Base-by-base conservation (phyloP, 176 grass and related monocot genomes). In the Zizania latifolia region DNA sequence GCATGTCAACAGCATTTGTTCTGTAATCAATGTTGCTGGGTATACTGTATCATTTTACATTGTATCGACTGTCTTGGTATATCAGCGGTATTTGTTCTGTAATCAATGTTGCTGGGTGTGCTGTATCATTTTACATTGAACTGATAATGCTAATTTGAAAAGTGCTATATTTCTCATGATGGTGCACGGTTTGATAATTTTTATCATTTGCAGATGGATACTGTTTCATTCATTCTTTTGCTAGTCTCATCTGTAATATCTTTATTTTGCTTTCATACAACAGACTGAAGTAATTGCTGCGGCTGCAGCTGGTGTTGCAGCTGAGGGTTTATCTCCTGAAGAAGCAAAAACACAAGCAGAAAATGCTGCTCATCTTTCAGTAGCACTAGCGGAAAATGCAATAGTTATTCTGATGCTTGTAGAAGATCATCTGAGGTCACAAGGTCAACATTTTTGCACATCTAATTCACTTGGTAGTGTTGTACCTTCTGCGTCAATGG, bases 241-340 rank as follows among this genome's bases (percentile, higher is more conserved):
- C 64, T 45, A 56, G 3, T 74, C 11, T 68, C 35, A 54, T 84
- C 19, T 67, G 10, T 68, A 74, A 79, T 61, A 53, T 30, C 9
- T 80, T 78, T 30, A 24, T 74, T 72, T 74, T 78, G 24, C 75
- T 67, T 78, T 71, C 51, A 64, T 72, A 30, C 58, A 70, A 30
- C 91, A 98, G 95, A 98, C 91, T 87, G 89, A 94, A 88, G 86
- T 93, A 82, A 98, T 98, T 89, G 95, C 95, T 74, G 95, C 95
- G 0, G 89, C 95, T 73, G 95, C 95, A 78, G 95, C 95, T 78
- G 95, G 95, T 86, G 89, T 98, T 81, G 95, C 95, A 68, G 95
- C 95, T 16, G 95, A 98, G 83, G 95, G 95, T 28, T 85, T 98
- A 36, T 98, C 91, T 59, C 91, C 95, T 17, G 78, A 87, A 81